Base-by-base conservation (phyloP, 192 early-diverging fungal genomes). In the Coemansia guatemalensis region DNA sequence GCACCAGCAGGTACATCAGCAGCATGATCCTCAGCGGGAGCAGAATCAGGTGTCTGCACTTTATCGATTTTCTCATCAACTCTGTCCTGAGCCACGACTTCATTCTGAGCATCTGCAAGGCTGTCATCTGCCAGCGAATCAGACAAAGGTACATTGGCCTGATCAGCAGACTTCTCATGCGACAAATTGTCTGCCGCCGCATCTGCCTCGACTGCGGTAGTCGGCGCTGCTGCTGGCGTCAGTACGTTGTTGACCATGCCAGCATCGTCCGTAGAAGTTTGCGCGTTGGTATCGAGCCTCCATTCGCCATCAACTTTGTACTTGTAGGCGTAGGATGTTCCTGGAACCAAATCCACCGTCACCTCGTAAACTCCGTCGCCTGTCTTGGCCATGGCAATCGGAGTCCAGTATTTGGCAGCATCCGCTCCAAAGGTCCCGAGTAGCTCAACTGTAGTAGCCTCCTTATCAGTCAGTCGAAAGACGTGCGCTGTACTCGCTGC, bases 251-350 rank as follows among this genome's bases (percentile, higher is more conserved):
- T 78, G 29, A 57, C 62, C 26, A 78, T 60, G 6, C 70, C 75
- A 8, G 62, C 75, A 14, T 68, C 75, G 39, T 72, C 69, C 20
- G 49, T 49, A 1, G 69, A 48, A 0, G 64, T 72, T 14, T 62
- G 60, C 20, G 76, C 76, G 11, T 24, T 53, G 25, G 70, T 27
- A 63, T 78, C 76, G 17, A 78, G 64, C 35, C 59, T 57, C 76
- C 76, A 78, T 33, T 69, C 67, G 33, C 70, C 76, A 25, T 78
- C 63, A 8, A 78, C 76, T 51, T 63, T 65, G 67, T 53, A 78
- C 63, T 78, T 78, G 76, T 78, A 78, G 32, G 62, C 25, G 26
- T 69, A 78, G 25, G 26, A 23, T 0, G 66, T 66, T 0, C 24
- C 64, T 0, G 70, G 56, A 3, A 48, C 27, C 39, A 78, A 29